phyloP scores from a whole-genome alignment of 2,329 filamentous ascomycete species.

The Aureobasidium leucospermi region DNA sequence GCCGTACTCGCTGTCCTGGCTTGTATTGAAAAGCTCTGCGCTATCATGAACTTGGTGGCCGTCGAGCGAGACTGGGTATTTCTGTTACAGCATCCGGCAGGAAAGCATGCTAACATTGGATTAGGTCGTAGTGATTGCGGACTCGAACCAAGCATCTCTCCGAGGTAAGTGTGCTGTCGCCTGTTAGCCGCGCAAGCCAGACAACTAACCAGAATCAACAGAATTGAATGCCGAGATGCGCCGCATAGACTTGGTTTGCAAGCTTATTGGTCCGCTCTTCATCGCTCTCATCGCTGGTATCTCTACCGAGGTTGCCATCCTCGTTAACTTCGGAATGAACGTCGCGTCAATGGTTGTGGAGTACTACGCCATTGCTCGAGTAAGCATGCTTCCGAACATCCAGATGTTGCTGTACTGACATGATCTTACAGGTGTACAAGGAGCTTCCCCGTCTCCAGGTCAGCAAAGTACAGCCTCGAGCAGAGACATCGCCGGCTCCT shows the following conservation, averaged over 20 bases:
- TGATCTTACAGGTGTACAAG: no score
- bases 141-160: no score
- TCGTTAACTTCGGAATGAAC: slow-evolving; percentile 41
- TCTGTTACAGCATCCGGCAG: slow-evolving; percentile 22
- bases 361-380: slow-evolving; percentile 39
- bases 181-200: no score
- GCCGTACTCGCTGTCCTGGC: slow-evolving; percentile 40
- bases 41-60: slow-evolving; percentile 55
- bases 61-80: slow-evolving; percentile 62
- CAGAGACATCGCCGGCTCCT: neutral
- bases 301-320: no score
- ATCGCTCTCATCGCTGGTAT: slow-evolving; percentile 34
- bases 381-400: no score
- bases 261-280: slow-evolving; percentile 42
- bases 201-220: neutral
- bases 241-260: slow-evolving; percentile 47
- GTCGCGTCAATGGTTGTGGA: slow-evolving; percentile 37
- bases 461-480: neutral
- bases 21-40: slow-evolving; percentile 58
- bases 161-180: no score
- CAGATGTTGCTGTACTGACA: no score
- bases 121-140: no score
- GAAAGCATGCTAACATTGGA: no score
- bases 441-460: no score
- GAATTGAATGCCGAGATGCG: slow-evolving; percentile 46